phyloP scores from a whole-genome alignment of 495 filamentous ascomycete genomes.

The Penicillium fimorum region DNA sequence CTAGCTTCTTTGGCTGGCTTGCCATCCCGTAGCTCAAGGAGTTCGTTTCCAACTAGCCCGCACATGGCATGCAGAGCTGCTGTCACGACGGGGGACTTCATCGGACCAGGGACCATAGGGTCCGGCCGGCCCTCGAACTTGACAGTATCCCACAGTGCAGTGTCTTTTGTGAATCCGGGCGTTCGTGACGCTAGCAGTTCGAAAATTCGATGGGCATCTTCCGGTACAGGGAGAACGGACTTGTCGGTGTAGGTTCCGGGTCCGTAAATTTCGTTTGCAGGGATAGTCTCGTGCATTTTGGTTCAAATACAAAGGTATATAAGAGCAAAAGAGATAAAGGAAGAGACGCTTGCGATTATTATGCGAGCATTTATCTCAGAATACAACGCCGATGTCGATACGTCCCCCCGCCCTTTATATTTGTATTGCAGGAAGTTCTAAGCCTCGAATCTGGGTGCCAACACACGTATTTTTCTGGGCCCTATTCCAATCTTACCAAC shows the following conservation, averaged over 20 bases:
- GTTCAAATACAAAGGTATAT: not conserved
- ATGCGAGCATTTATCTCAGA: not conserved
- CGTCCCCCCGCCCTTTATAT: not conserved
- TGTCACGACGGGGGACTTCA: slow-evolving; percentile 25
- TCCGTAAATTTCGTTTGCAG: slow-evolving; percentile 22
- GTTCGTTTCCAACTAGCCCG: slow-evolving; percentile 26
- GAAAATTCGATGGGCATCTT: slow-evolving; percentile 27
- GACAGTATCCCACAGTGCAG: slow-evolving; percentile 23
- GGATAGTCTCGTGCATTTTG: slow-evolving; percentile 23
- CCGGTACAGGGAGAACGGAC: slow-evolving; percentile 20
- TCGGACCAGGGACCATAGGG: slow-evolving; percentile 28
- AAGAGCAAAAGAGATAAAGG: not conserved
- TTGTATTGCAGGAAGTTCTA: not conserved
- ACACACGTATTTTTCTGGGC: not conserved
- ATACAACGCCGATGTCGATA: not conserved
- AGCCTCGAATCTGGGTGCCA: not conserved
- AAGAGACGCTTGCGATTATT: not conserved
- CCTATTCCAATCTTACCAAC: not conserved
- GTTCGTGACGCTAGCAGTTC: slow-evolving; percentile 18
- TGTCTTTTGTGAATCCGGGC: slow-evolving; percentile 23
- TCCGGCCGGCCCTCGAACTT: slow-evolving; percentile 22
- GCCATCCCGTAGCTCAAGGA: slow-evolving; percentile 21
- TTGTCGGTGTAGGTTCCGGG: slow-evolving; percentile 28
- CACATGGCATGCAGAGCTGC: slow-evolving; percentile 30
- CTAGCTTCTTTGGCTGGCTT: slow-evolving; percentile 4